Conservation (phyloP, 257 asterid genomes). For the Linaria vulgaris region DNA sequence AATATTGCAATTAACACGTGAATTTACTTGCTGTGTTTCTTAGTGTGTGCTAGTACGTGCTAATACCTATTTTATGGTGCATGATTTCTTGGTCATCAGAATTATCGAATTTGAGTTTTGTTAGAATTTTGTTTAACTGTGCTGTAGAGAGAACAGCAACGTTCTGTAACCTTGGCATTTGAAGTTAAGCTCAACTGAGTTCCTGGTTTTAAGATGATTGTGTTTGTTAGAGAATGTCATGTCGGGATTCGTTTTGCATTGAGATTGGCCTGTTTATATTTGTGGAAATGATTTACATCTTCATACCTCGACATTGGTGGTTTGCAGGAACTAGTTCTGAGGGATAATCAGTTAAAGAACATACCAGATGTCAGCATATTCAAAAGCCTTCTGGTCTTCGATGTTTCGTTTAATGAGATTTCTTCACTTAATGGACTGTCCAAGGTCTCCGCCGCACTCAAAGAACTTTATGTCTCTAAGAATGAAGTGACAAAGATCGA, state of each 20-base stretch:
- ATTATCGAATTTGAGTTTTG: neutral
- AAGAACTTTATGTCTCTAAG: slow-evolving; percentile 91
- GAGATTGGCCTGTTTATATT: neutral
- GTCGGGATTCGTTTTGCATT: neutral
- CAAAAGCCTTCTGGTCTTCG: slow-evolving; percentile 77
- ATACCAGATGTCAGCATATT: slow-evolving; percentile 83
- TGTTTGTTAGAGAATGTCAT: neutral
- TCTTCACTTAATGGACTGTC: slow-evolving; percentile 67
- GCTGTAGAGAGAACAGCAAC: slow-evolving; percentile 3
- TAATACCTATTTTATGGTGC: too few species aligned
- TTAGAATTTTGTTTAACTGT: neutral
- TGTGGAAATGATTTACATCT: slow-evolving; percentile 2
- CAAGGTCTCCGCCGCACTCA: slow-evolving; percentile 67
- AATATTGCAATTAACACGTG: too few species aligned
- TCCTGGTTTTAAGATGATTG: slow-evolving; percentile 15
- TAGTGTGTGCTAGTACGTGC: too few species aligned
- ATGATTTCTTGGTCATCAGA: slow-evolving; percentile 2
- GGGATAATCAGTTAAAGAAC: slow-evolving; percentile 90
- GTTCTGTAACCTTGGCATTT: slow-evolving; percentile 8
- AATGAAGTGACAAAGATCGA: slow-evolving; percentile 86
- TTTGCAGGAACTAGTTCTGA: slow-evolving; percentile 77
- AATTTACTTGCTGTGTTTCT: too few species aligned
- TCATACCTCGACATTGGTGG: neutral
- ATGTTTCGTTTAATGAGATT: slow-evolving; percentile 88
- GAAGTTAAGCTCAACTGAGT: neutral